phyloP scores from a whole-genome alignment of 73 alveolate species.

The Paramecium biaurelia region DNA sequence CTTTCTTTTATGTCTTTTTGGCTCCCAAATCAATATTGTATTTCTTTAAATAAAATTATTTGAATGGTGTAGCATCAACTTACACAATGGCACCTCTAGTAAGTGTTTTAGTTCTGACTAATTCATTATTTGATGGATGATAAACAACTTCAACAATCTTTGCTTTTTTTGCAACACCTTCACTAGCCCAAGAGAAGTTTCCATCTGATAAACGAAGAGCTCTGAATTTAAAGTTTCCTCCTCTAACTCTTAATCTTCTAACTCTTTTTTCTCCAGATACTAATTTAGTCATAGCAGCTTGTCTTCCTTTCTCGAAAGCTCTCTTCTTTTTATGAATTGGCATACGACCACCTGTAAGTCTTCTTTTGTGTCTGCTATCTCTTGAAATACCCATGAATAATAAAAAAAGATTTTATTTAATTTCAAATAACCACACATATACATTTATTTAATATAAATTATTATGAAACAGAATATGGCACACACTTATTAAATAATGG shows the following conservation, averaged over 20 bases:
- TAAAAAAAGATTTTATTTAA: slow-evolving; percentile 16
- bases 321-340: slow-evolving; percentile 98
- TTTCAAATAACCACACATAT: background rate
- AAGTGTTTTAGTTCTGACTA: slow-evolving; percentile 97
- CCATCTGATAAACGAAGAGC: slow-evolving; percentile 94
- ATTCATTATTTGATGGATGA: slow-evolving; percentile 98
- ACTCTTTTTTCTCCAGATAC: slow-evolving; percentile 60
- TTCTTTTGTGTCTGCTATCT: slow-evolving; percentile 95
- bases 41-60: slow-evolving; percentile 85
- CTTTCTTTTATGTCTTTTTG: slow-evolving; percentile 68
- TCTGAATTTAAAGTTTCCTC: slow-evolving; percentile 91
- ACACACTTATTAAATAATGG: background rate
- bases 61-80: slow-evolving; percentile 97
- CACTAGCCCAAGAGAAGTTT: slow-evolving; percentile 96
- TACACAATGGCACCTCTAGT: slow-evolving; percentile 92
- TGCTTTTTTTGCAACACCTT: slow-evolving; percentile 68
- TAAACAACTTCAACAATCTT: slow-evolving; percentile 93
- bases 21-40: slow-evolving; percentile 84
- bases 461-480: slow-evolving; percentile 34
- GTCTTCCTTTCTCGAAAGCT: slow-evolving; percentile 96
- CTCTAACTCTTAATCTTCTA: slow-evolving; percentile 84
- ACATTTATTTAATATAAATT: background rate
- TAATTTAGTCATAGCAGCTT: slow-evolving; percentile 89
- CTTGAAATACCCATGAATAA: slow-evolving; percentile 93
- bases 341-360: slow-evolving; percentile 99